Evolutionary conservation across 805 yeast species (phyloP), one percentile per base, ranked within the genome.

Genomic region (Sugiyamaella mastotermitis): DNA sequence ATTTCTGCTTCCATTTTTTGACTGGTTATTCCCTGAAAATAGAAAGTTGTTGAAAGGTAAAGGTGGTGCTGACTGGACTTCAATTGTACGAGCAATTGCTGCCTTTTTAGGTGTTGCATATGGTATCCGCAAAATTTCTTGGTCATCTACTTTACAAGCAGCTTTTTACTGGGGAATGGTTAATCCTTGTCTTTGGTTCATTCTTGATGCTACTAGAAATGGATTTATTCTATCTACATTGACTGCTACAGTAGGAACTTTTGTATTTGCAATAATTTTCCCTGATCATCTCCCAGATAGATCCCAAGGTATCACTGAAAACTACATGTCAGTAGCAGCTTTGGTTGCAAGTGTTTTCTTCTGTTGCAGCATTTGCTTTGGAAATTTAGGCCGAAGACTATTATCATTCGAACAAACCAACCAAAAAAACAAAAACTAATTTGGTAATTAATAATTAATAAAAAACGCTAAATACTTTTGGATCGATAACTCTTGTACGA

Each of bases 401-500:
- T 47, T 54, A 31, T 32, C 52, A 3, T 25, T 46, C 22, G 32
- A 30, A 15, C 28, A 33, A 21, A 24, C 23, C 22, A 36, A n/a
- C n/a, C n/a, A n/a, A n/a, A 15, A 11, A 5, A 31, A 31, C 24
- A 19, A 19, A 19, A 31, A 13, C 16, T 13, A n/a, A n/a, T 5
- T n/a, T n/a, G n/a, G n/a, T n/a, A n/a, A n/a, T n/a, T n/a, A n/a
- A n/a, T n/a, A n/a, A n/a, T n/a, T n/a, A n/a, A n/a, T n/a, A n/a
- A 35, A 11, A 16, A n/a, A 20, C 21, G 22, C 38, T 45, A 71
- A 16, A 73, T 54, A 16, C 35, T 47, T 37, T 76, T 58, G 35
- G 47, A 54, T 41, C 61, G 60, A 52, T 72, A 77, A 33, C 65
- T 61, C 43, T 63, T 58, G 60, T 73, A 80, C 5, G 78, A 63